Evolutionary conservation across 495 filamentous ascomycete species (phyloP).

Genomic region (Pseudomonodictys pantanalensis): DNA sequence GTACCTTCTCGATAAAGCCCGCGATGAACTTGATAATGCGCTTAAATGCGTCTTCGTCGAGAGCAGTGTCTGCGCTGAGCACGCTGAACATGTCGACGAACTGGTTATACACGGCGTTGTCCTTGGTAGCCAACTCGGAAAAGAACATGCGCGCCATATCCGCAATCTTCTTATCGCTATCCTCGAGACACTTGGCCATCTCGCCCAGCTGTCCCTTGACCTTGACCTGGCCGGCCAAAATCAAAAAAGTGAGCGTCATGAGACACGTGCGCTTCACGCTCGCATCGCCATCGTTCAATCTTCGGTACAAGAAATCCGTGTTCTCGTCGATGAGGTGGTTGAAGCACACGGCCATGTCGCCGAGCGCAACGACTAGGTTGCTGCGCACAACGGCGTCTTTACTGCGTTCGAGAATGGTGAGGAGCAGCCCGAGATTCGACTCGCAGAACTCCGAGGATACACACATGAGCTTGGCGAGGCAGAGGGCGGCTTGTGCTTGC

Average conservation of each 20-base stretch:
- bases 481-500: slow-evolving; percentile 91
- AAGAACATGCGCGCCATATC: slow-evolving; percentile 98
- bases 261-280: slow-evolving; percentile 96
- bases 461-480: slow-evolving; percentile 97
- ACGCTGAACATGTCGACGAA: slow-evolving; percentile 99
- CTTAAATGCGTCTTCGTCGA: slow-evolving; percentile 80
- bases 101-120: slow-evolving; percentile 99
- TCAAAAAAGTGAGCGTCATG: slow-evolving; percentile 98
- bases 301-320: slow-evolving; percentile 94
- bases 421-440: slow-evolving; percentile 84
- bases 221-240: slow-evolving; percentile 96
- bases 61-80: slow-evolving; percentile 71
- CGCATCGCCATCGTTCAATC: slow-evolving; percentile 80
- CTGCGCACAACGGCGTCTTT: slow-evolving; percentile 84
- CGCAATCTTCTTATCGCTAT: slow-evolving; percentile 86
- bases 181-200: slow-evolving; percentile 98
- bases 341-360: slow-evolving; percentile 99
- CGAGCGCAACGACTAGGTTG: slow-evolving; percentile 94
- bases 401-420: slow-evolving; percentile 95
- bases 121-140: slow-evolving; percentile 91
- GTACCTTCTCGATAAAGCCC: slow-evolving; percentile 95
- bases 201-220: slow-evolving; percentile 99
- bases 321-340: slow-evolving; percentile 99
- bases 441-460: slow-evolving; percentile 82
- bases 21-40: slow-evolving; percentile 89